Percentiles rank a stretch among this genome's conserved stretches.
Evolutionary conservation across 2,329 filamentous ascomycete genomes (phyloP).

Genomic region (Stagonosporopsis rhizophila): DNA sequence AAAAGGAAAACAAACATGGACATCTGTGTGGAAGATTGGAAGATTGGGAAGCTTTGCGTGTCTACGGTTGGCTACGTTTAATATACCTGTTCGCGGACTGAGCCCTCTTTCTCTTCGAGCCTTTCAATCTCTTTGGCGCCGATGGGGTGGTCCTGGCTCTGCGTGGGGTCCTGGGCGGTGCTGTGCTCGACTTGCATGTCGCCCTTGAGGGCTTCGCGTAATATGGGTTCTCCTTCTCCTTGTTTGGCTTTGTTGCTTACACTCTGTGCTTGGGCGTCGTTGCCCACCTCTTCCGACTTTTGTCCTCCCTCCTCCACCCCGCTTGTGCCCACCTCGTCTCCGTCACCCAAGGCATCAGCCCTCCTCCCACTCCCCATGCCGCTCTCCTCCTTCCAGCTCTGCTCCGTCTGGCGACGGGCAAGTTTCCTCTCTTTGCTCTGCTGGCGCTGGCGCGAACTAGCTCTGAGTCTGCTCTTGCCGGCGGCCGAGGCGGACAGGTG

Average conservation of each 20-base stretch:
- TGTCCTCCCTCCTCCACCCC: slow-evolving; percentile 24
- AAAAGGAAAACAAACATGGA: no score
- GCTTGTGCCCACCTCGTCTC: slow-evolving; percentile 30
- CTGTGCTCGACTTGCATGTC: slow-evolving; percentile 44
- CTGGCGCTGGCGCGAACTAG: slow-evolving; percentile 40
- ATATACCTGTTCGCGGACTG: slow-evolving; percentile 45
- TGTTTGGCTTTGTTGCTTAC: no score
- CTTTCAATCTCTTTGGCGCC: slow-evolving; percentile 33
- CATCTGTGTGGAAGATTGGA: no score
- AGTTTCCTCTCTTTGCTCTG: slow-evolving; percentile 47
- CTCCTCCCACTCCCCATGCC: slow-evolving; percentile 55
- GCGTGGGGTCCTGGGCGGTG: slow-evolving; percentile 31
- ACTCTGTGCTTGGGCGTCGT: no score
- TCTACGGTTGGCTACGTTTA: slow-evolving; percentile 12
- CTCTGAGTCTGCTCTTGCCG: slow-evolving; percentile 31
- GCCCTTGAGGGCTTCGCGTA: slow-evolving; percentile 44
- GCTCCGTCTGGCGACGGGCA: slow-evolving; percentile 42
- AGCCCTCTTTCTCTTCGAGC: slow-evolving; percentile 40
- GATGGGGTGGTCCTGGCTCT: slow-evolving; percentile 19
- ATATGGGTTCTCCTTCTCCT: slow-evolving; percentile 26
- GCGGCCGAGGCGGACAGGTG: slow-evolving; percentile 28
- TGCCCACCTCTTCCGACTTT: not conserved
- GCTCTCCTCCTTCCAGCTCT: slow-evolving; percentile 55
- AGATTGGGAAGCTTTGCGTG: no score
- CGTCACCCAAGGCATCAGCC: slow-evolving; percentile 57